Evolutionary conservation across 306 rosid genomes (phyloP).

Genomic region (Trichosanthes cucumerina): DNA sequence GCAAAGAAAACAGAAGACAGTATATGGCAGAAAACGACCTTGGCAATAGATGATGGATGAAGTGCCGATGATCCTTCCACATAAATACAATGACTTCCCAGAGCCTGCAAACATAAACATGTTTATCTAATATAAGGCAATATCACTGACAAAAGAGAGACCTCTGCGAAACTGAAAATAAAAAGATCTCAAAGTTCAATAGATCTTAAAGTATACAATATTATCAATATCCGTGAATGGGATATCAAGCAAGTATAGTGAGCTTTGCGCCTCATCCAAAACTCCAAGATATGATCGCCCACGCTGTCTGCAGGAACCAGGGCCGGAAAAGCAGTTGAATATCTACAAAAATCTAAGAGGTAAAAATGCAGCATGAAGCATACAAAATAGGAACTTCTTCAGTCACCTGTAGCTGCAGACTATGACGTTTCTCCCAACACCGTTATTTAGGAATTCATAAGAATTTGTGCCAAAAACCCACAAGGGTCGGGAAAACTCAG

Average conservation of each 20-base stretch:
- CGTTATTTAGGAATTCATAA: conserved; percentile 50
- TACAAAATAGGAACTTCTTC: conserved; percentile 8
- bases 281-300: conserved; percentile 85
- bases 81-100: conserved; percentile 42
- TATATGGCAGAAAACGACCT: conserved; percentile 24
- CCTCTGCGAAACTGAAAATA: not conserved
- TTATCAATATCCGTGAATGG: conserved; percentile 82
- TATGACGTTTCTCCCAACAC: conserved; percentile 33
- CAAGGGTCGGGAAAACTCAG: conserved; percentile 76
- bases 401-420: conserved; percentile 82
- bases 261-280: conserved; percentile 49
- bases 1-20: not conserved
- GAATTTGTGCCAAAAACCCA: conserved; percentile 80
- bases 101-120: conserved; percentile 38
- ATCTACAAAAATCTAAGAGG: not conserved
- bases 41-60: conserved; percentile 70
- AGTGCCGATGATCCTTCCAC: conserved; percentile 83
- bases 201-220: conserved; percentile 40
- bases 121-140: conserved; percentile 2
- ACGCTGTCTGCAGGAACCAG: conserved; percentile 43
- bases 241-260: conserved; percentile 49
- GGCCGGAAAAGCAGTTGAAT: not conserved
- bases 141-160: not conserved
- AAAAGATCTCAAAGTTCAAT: conserved; percentile 6
- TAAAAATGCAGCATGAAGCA: not conserved